Evolutionary conservation across 257 asterid species (phyloP), one percentile per base, ranked within the genome.

Genomic region (Mentha longifolia): DNA sequence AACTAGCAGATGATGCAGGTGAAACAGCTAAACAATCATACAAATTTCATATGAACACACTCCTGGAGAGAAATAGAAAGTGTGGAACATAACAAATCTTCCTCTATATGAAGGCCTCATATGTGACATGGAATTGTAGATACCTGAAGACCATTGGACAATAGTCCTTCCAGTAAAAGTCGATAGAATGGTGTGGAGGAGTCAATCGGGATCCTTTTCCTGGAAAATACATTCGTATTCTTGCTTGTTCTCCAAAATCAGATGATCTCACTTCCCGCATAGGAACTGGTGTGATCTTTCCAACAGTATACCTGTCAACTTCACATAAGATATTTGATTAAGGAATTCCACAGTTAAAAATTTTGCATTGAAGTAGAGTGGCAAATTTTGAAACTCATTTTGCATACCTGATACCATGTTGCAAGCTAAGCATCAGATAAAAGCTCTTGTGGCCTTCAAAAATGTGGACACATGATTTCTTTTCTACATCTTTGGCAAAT

Each of bases 141-240:
- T 81, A 94, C 99, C 97, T 94, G 93, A 94, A 94, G 67, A 94
- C 99, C 99, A 94, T 91, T 66, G 97, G 99, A 77, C 97, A 91
- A 77, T 94, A 94, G 78, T 89, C 99, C 82, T 89, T 91, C 99
- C 99, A 94, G 76, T 85, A 85, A 80, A 94, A 94, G 80, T 91
- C 90, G 7, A 88, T 59, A 11, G 99, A 86, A 64, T 80, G 80
- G 83, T 94, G 99, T 22, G 97, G 71, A 74, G 97, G 99, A 75
- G 99, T 94, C 82, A 91, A 81, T 76, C 68, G 85, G 61, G 99
- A 91, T 51, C 99, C 99, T 63, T 88, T 85, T 61, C 82, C 81
- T 19, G 99, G 99, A 80, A 94, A 94, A 78, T 82, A 84, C 97
- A 94, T 92, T 78, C 85, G 88, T 76, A 94, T 89, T 74, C 96